Base-by-base conservation (phyloP, 2,329 filamentous ascomycete species). In the Neoascochyta sp. region DNA sequence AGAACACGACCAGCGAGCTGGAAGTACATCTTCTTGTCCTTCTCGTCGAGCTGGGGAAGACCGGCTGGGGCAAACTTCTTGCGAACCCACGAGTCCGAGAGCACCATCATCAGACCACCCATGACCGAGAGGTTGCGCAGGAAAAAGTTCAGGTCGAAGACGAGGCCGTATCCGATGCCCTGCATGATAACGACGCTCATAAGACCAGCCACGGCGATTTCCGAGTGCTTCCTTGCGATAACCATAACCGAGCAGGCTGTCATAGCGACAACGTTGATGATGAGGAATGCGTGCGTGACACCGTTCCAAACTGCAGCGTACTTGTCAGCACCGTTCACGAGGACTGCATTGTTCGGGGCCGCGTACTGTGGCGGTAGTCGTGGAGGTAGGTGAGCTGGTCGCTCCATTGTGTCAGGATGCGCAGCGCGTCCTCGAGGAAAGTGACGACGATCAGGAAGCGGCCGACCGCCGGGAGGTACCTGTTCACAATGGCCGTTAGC, bases 1-100 rank as follows among this genome's bases (percentile, higher is more conserved):
- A 98, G 75, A 19, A 98, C 86, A 51, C 92, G 83, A 19, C 92
- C 92, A 47, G 92, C 92, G 41, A 98, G 82, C 78, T 96, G 92
- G 70, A 98, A 93, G 75, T 98, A 98, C 90, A 96, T 96, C 78
- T 96, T 98, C 69, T 89, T 86, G 66, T 98, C 92, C 80, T 96
- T 96, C 75, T 98, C 92, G 62, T 96, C 92, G 30, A 98, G 78
- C 65, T 86, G 80, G 27, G 92, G 92, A 30, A 98, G 76, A 26
- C 92, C 92, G 26, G 92, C 92, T 42, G 95, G 95, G 3, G 89
- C 90, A 71, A 95, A 94, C 64, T 81, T 86, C 80, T 96, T 96
- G 69, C 89, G 84, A 45, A 95, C 88, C 88, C 90, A 96, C 35
- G 86, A 94, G 70, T 98, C 92, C 22, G 89, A 95, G 26, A 98